phyloP scores from a whole-genome alignment of 139 green algal genomes.

The Coccomyxa sp. region DNA sequence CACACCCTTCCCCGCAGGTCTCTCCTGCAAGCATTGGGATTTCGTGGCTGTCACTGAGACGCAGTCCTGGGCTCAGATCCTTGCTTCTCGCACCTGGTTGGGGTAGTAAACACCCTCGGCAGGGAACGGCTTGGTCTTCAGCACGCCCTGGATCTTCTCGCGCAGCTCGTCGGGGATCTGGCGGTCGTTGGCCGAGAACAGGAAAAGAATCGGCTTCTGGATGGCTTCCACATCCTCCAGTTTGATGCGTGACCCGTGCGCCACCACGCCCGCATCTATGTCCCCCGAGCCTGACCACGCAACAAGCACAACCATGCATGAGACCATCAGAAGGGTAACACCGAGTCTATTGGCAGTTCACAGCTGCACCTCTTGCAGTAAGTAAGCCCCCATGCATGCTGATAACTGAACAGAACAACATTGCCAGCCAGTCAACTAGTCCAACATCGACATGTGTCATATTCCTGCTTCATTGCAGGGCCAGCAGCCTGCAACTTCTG shows the following conservation, averaged over 20 bases:
- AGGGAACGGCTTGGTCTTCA: neutral
- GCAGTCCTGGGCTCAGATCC: no score
- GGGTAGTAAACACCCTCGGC: neutral
- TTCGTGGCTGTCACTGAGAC: no score
- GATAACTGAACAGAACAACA: no score
- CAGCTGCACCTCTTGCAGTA: neutral
- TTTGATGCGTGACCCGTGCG: neutral
- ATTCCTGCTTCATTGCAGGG: no score
- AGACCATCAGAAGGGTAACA: no score
- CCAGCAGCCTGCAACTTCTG: no score
- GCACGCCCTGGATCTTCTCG: neutral
- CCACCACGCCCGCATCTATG: neutral
- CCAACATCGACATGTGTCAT: no score
- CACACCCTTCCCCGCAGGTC: no score
- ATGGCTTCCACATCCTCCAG: neutral
- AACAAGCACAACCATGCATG: neutral
- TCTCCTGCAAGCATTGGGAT: no score
- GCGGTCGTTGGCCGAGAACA: slow-evolving; percentile 1
- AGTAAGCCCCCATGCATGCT: no score
- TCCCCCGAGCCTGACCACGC: neutral
- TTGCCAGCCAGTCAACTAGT: no score
- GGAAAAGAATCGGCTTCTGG: neutral
- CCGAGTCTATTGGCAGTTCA: neutral
- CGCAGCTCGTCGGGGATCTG: neutral
- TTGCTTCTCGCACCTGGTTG: neutral